These are phyloP conservation scores for Alternaria sp. DNA, from an alignment of 2,329 filamentous ascomycete species.

Conservation along the genomic window DNA sequence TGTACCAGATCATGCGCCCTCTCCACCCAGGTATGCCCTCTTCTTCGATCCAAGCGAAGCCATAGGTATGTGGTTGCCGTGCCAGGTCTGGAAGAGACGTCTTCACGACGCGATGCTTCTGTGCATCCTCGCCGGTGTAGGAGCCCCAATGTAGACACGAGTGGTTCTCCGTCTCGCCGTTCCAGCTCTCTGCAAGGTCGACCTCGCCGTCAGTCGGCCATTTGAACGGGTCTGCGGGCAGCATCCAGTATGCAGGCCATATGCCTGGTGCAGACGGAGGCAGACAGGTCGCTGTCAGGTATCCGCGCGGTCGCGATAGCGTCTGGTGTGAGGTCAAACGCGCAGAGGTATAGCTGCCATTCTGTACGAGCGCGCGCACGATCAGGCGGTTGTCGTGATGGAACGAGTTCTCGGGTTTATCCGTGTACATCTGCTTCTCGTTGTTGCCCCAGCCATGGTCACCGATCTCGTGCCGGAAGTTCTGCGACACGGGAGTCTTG, in stretches of 20 bases:
- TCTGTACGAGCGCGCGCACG: constrained; percentile 57
- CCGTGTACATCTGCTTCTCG: constrained; percentile 65
- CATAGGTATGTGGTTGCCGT: constrained; percentile 57
- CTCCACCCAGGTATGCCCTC: constrained; percentile 50
- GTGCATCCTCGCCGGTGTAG: constrained; percentile 59
- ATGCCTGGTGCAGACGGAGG: constrained; percentile 63
- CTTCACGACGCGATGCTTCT: constrained; percentile 63
- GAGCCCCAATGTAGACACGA: constrained; percentile 66
- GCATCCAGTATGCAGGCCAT: constrained; percentile 68
- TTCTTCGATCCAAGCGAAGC: constrained; percentile 63
- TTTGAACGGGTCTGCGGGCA: constrained; percentile 63
- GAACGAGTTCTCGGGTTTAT: constrained; percentile 59
- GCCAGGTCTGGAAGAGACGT: constrained; percentile 60
- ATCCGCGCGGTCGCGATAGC: constrained; percentile 59
- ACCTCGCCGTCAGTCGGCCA: constrained; percentile 67
- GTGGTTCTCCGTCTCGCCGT: constrained; percentile 62
- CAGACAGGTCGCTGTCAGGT: constrained; percentile 58
- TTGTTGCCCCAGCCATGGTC: constrained; percentile 68
- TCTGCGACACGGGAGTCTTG: constrained; percentile 53
- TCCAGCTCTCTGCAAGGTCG: constrained; percentile 68
- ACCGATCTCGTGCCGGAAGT: constrained; percentile 64
- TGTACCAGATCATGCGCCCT: constrained; percentile 64
- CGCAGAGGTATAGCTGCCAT: constrained; percentile 59
- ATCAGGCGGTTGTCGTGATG: constrained; percentile 60
- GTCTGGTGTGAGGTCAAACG: constrained; percentile 62